Percentiles rank a stretch among this genome's conserved stretches.
Conservation (phyloP, 306 rosid genomes). For the Inga laurina region DNA sequence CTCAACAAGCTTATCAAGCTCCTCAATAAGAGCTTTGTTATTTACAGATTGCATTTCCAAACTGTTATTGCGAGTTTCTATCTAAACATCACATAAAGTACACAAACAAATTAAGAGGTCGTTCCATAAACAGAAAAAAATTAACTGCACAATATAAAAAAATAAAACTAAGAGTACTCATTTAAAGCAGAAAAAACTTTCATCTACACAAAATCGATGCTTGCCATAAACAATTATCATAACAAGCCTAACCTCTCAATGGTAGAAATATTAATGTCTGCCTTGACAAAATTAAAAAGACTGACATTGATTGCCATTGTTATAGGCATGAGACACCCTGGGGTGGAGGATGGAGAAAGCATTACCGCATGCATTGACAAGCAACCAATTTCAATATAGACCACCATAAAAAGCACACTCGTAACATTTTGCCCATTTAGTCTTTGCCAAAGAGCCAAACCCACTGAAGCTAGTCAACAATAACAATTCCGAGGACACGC, state of each 20-base stretch:
- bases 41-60: conserved; percentile 95
- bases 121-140: conserved; percentile 8
- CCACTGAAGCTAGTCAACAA: background rate
- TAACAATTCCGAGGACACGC: conserved; percentile 7
- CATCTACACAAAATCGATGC: conserved; percentile 10
- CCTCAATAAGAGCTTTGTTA: conserved; percentile 90
- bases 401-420: conserved; percentile 1
- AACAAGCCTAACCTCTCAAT: conserved; percentile 1
- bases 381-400: background rate
- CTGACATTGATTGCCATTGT: background rate
- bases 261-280: conserved; percentile 7
- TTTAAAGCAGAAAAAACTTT: conserved; percentile 22
- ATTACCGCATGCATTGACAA: background rate
- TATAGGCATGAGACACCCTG: background rate
- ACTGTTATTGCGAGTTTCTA: conserved; percentile 93
- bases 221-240: conserved; percentile 14
- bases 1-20: conserved; percentile 89
- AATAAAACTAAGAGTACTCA: conserved; percentile 5
- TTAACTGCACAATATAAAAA: conserved; percentile 11
- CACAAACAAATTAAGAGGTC: conserved; percentile 28
- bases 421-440: conserved; percentile 2
- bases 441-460: conserved; percentile 12
- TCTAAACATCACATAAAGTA: conserved; percentile 58
- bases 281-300: conserved; percentile 1
- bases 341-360: background rate